Base-by-base conservation (phyloP, 2,329 filamentous ascomycete species). In the Hypoxylon sp. region DNA sequence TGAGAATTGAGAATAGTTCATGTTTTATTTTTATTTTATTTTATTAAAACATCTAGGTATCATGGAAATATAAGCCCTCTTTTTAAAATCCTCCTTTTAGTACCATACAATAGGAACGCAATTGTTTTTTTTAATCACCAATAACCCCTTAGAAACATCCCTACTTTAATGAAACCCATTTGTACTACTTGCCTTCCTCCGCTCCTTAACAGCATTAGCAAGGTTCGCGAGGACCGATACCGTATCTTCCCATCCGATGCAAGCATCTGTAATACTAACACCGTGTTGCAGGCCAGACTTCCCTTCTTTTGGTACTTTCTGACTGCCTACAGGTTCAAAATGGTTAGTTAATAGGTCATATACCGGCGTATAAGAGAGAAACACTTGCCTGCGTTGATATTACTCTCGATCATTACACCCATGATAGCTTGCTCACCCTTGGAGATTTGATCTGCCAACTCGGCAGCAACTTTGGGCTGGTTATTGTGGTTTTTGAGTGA, bases 351-450 rank as follows among this genome's bases (percentile, higher is more conserved):
- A n/a, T n/a, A n/a, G n/a, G n/a, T n/a, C n/a, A n/a, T n/a, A n/a
- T n/a, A n/a, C n/a, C n/a, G n/a, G n/a, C n/a, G n/a, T n/a, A n/a
- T n/a, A n/a, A n/a, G n/a, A n/a, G n/a, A n/a, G n/a, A n/a, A n/a
- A n/a, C n/a, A 11, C 79, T 66, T 71, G 88, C 89, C 92, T 76
- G 97, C 93, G 66, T 93, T 88, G 75, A 97, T 95, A 73, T 97
- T 90, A 73, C 90, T 95, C 79, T 99, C 94, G 67, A 99, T 96
- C 94, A 99, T 99, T 53, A 97, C 90, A 66, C 94, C 94, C 84
- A 97, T 93, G 67, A 99, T 94, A 37, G 79, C 88, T 2, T 82
- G 81, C 76, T 97, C 93, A 25, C 94, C 94, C 50, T 81, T 83
- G 45, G 87, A 80, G 53, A 99, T 89, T 75, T 99, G 94, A 67